A percentile compares a stretch with the other conserved stretches of the same genome.
Evolutionary conservation across 495 filamentous ascomycete genomes (phyloP).

Genomic region (Neurospora intermedia): DNA sequence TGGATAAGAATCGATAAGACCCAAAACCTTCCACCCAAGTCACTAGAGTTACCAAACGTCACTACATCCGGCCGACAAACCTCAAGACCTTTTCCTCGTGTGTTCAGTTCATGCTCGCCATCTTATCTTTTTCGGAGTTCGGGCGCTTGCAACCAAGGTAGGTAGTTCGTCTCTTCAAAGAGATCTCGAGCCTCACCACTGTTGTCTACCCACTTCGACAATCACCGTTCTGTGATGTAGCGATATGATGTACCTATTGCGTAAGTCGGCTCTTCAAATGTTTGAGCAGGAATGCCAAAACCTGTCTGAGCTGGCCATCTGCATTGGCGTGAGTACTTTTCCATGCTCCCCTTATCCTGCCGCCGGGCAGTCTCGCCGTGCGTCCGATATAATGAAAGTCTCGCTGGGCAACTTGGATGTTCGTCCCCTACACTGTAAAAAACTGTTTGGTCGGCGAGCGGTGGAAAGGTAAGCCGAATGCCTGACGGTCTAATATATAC

Average conservation of each 20-base stretch:
- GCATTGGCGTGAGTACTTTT: not conserved
- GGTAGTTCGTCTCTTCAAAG: not conserved
- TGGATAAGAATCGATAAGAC: not conserved
- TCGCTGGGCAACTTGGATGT: not conserved
- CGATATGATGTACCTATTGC: not conserved
- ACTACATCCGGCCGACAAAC: not conserved
- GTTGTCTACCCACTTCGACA: not conserved
- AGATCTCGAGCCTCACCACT: not conserved
- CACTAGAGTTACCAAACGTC: not conserved
- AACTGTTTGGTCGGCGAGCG: not conserved
- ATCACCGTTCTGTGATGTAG: not conserved
- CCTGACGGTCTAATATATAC: no score
- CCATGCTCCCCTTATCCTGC: not conserved
- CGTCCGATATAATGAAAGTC: not conserved
- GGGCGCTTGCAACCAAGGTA: not conserved
- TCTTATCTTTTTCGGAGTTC: not conserved
- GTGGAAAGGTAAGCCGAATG: no score
- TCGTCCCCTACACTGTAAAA: not conserved
- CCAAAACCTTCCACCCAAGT: not conserved
- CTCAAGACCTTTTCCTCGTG: not conserved
- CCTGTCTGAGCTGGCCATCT: not conserved
- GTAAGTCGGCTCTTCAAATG: not conserved
- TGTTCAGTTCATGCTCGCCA: not conserved
- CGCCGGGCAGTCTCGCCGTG: not conserved
- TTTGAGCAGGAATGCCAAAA: not conserved